A percentile compares a stretch with the other conserved stretches of the same genome.
These are phyloP conservation scores for Saccharomycopsis sp. DNA, from an alignment of 805 yeast genomes.

Conservation along the genomic window DNA sequence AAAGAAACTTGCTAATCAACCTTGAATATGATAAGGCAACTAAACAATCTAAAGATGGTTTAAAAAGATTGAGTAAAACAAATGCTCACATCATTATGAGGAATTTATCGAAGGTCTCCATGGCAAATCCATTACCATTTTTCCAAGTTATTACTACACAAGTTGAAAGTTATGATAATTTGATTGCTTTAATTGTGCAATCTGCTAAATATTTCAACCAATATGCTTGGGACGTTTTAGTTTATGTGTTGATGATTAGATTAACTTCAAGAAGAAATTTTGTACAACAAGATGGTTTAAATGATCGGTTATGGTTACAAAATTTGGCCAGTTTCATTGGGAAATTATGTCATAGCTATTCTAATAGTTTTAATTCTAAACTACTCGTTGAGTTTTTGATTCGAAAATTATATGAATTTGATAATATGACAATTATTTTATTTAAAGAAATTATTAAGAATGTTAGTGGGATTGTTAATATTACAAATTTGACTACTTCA, in stretches of 20 bases:
- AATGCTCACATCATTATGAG: slow-evolving; percentile 67
- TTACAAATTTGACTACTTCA: slow-evolving; percentile 51
- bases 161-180: slow-evolving; percentile 85
- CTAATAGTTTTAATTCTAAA: slow-evolving; percentile 42
- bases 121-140: slow-evolving; percentile 70
- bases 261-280: slow-evolving; percentile 59
- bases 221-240: slow-evolving; percentile 79
- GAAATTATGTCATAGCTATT: slow-evolving; percentile 46
- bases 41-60: slow-evolving; percentile 63
- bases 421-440: slow-evolving; percentile 50
- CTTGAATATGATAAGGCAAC: slow-evolving; percentile 57
- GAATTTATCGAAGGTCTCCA: slow-evolving; percentile 58
- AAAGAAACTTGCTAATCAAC: slow-evolving; percentile 44
- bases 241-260: slow-evolving; percentile 61
- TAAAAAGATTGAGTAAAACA: slow-evolving; percentile 76
- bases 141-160: slow-evolving; percentile 64
- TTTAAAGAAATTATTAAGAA: slow-evolving; percentile 54
- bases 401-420: slow-evolving; percentile 52
- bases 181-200: slow-evolving; percentile 66
- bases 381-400: slow-evolving; percentile 53
- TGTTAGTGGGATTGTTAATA: slow-evolving; percentile 73
- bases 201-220: slow-evolving; percentile 65
- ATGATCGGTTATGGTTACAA: slow-evolving; percentile 77
- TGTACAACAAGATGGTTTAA: slow-evolving; percentile 68
- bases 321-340: slow-evolving; percentile 75